Evolutionary conservation across 2,329 filamentous ascomycete species (phyloP).

Genomic region (Dothideomycetidae sp.): DNA sequence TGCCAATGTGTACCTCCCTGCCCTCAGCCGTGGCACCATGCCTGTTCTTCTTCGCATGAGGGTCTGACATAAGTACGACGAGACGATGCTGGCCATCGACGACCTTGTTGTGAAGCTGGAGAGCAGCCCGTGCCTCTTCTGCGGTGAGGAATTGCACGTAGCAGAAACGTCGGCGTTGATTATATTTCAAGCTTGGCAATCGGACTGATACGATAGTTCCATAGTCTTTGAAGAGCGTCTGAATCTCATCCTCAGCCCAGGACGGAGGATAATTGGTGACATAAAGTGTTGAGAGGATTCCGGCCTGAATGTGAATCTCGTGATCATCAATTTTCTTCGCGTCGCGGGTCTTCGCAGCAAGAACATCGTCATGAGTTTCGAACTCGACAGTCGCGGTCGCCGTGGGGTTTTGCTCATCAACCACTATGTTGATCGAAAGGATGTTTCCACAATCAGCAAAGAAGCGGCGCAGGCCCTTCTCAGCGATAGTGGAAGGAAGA

Average conservation of each 20-base stretch:
- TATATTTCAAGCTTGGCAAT: constrained; percentile 81
- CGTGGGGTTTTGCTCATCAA: constrained; percentile 47
- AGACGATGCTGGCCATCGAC: constrained; percentile 57
- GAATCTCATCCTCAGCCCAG: constrained; percentile 57
- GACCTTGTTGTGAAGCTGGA: constrained; percentile 54
- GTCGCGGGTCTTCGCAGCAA: constrained; percentile 66
- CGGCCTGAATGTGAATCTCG: constrained; percentile 59
- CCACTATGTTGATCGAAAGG: constrained; percentile 57
- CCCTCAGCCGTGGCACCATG: constrained; percentile 73
- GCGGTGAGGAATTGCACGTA: constrained; percentile 76
- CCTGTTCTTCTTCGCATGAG: constrained; percentile 60
- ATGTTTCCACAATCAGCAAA: constrained; percentile 84
- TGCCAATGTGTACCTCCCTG: constrained; percentile 73
- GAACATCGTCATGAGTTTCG: constrained; percentile 61
- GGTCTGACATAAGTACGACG: constrained; percentile 71
- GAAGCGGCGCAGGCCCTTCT: constrained; percentile 68
- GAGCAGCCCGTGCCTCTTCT: constrained; percentile 55
- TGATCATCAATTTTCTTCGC: constrained; percentile 63
- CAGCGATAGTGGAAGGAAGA: constrained; percentile 53
- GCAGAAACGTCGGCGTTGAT: constrained; percentile 81
- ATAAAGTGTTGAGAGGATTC: constrained; percentile 67
- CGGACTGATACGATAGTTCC: constrained; percentile 76
- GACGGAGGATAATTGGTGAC: constrained; percentile 78
- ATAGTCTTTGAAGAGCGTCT: constrained; percentile 54
- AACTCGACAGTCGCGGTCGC: constrained; percentile 75